Evolutionary conservation across 768 basidiomycete genomes (phyloP).

Genomic region (Trametes meyenii): DNA sequence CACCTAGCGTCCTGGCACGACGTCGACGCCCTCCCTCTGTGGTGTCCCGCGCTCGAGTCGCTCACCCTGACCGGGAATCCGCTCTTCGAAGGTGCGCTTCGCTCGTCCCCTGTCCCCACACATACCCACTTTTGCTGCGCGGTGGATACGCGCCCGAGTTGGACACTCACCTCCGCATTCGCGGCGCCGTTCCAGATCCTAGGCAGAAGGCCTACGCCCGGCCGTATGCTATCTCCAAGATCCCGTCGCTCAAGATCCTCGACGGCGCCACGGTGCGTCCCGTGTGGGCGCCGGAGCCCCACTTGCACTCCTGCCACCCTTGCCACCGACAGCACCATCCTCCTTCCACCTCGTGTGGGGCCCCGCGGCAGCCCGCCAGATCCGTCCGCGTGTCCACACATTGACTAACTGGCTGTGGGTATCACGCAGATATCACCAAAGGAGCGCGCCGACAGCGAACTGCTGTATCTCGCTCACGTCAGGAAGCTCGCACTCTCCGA

Average conservation of each 20-base stretch:
- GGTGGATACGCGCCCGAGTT: background rate
- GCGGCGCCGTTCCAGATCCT: conserved; percentile 35
- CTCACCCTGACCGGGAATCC: conserved; percentile 68
- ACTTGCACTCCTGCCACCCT: too few relatives aligned
- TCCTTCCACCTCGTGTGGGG: too few relatives aligned
- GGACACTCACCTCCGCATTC: background rate
- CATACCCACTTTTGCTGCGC: background rate
- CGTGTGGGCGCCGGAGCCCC: too few relatives aligned
- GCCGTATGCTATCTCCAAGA: conserved; percentile 65
- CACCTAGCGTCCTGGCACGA: conserved; percentile 57
- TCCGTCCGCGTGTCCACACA: background rate
- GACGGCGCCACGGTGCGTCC: conserved; percentile 65
- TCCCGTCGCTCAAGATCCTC: conserved; percentile 61
- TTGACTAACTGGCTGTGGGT: conserved; percentile 7
- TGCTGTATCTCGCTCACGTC: conserved; percentile 78
- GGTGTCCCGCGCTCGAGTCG: conserved; percentile 69
- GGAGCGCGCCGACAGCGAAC: conserved; percentile 79
- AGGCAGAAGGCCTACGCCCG: conserved; percentile 40
- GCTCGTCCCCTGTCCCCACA: background rate
- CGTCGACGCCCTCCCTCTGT: conserved; percentile 64
- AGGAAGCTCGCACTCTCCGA: conserved; percentile 48
- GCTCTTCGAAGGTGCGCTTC: conserved; percentile 51
- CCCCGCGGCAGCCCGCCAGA: background rate
- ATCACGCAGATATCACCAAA: conserved; percentile 60
- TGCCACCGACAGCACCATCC: too few relatives aligned